Evolutionary conservation across 352 stramenopile genomes (phyloP).

Genomic region (Phytopythium montanum): DNA sequence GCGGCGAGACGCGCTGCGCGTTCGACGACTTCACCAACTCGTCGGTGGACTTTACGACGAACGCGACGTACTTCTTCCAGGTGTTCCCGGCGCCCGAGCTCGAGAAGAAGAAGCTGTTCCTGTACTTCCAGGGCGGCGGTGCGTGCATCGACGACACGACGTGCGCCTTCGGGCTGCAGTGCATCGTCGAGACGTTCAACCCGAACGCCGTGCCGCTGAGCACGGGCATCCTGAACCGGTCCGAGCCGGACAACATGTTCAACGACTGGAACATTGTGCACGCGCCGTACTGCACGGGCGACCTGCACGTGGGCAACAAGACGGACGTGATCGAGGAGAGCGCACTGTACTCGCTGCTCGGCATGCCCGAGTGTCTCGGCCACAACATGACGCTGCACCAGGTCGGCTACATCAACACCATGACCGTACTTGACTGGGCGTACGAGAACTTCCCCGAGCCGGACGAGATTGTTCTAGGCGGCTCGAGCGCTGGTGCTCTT

Average conservation of each 20-base stretch:
- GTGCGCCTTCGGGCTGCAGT: constrained; percentile 65
- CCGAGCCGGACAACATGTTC: constrained; percentile 62
- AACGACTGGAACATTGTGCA: constrained; percentile 78
- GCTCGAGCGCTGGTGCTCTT: constrained; percentile 53
- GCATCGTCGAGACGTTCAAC: constrained; percentile 52
- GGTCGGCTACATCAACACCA: constrained; percentile 61
- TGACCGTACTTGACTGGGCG: constrained; percentile 59
- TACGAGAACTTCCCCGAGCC: constrained; percentile 56
- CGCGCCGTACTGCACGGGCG: constrained; percentile 70
- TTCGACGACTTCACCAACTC: constrained; percentile 48
- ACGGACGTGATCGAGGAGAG: constrained; percentile 24
- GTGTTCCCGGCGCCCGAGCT: constrained; percentile 51
- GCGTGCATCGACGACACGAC: constrained; percentile 62
- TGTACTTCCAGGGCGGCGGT: constrained; percentile 72
- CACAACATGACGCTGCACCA: constrained; percentile 54
- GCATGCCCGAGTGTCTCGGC: constrained; percentile 31
- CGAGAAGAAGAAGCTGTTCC: constrained; percentile 60
- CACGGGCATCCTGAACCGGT: constrained; percentile 56
- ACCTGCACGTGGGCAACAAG: constrained; percentile 56
- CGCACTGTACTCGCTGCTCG: constrained; percentile 33
- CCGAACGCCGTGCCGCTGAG: constrained; percentile 43
- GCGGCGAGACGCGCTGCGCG: constrained; percentile 45
- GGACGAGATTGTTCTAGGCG: constrained; percentile 49
- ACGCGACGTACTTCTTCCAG: constrained; percentile 72
- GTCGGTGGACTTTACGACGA: constrained; percentile 39